phyloP scores from a whole-genome alignment of 805 yeast genomes.

The Yarrowia osloensis region DNA sequence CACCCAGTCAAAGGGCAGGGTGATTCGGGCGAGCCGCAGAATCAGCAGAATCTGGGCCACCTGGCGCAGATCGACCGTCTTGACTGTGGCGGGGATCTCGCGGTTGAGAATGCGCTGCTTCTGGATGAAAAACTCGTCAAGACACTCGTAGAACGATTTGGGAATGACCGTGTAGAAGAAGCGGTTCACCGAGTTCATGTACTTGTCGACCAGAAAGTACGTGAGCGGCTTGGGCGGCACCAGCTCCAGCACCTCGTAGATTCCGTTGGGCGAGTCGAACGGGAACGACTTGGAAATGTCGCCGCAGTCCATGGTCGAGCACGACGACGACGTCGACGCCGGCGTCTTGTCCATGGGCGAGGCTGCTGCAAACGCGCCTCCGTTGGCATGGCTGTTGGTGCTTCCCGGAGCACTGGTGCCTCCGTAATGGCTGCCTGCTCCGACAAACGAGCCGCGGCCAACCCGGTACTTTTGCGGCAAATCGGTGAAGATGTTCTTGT shows the following conservation, averaged over 20 bases:
- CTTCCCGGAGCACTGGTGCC: conserved; percentile 11
- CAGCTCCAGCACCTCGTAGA: conserved; percentile 23
- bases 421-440: conserved; percentile 15
- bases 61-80: conserved; percentile 4
- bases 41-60: conserved; percentile 22
- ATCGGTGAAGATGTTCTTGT: conserved; percentile 18
- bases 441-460: conserved; percentile 17
- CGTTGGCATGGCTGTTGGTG: neutral
- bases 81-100: conserved; percentile 11
- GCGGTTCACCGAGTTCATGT: conserved; percentile 28
- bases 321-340: conserved; percentile 10
- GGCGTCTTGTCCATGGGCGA: conserved; percentile 23
- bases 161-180: conserved; percentile 31
- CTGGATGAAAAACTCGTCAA: conserved; percentile 27
- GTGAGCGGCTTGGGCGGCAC: conserved; percentile 24
- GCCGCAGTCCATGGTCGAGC: conserved; percentile 14
- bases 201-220: conserved; percentile 28
- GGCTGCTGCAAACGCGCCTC: neutral
- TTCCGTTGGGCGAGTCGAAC: conserved; percentile 23
- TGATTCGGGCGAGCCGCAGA: conserved; percentile 24
- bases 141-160: conserved; percentile 19
- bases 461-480: conserved; percentile 22
- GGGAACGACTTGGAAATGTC: conserved; percentile 26
- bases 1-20: conserved; percentile 23
- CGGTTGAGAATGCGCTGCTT: conserved; percentile 23